phyloP scores from a whole-genome alignment of 1,139 yeast genomes.

The Candida sanyaensis region DNA sequence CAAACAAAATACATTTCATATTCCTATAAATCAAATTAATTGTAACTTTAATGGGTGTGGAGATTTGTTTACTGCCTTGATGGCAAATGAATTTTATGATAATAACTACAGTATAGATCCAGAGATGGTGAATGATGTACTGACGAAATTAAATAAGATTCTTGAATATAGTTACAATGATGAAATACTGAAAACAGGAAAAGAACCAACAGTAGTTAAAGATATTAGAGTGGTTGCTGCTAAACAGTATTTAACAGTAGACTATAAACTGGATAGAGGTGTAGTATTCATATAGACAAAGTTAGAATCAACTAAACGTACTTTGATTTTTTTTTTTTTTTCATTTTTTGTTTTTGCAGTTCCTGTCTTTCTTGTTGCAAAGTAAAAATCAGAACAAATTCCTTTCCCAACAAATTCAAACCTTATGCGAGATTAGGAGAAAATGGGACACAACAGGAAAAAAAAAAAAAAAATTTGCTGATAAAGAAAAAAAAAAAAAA shows the following conservation, averaged over 20 bases:
- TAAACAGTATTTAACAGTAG: slow-evolving; percentile 20
- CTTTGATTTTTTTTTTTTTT: background rate
- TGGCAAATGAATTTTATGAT: slow-evolving; percentile 34
- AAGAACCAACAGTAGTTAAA: slow-evolving; percentile 23
- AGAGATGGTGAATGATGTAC: slow-evolving; percentile 27
- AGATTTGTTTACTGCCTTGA: slow-evolving; percentile 43
- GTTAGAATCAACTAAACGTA: background rate
- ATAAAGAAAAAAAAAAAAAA: background rate
- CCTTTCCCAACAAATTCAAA: background rate
- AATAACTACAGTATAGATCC: slow-evolving; percentile 25
- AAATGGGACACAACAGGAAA: background rate
- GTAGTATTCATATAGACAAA: slow-evolving; percentile 12
- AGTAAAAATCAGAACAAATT: no score
- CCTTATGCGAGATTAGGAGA: background rate
- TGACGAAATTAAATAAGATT: slow-evolving; percentile 31
- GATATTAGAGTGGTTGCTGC: slow-evolving; percentile 33
- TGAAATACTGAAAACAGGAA: slow-evolving; percentile 19
- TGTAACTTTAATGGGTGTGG: slow-evolving; percentile 50
- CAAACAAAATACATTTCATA: slow-evolving; percentile 20
- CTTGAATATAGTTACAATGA: slow-evolving; percentile 28
- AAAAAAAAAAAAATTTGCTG: background rate
- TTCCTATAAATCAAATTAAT: slow-evolving; percentile 33
- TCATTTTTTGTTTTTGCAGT: no score
- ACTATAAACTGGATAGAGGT: slow-evolving; percentile 11
- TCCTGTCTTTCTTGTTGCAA: no score